Base-by-base conservation (phyloP, 1,284 basidiomycete species). In the Trichosporon sp. region DNA sequence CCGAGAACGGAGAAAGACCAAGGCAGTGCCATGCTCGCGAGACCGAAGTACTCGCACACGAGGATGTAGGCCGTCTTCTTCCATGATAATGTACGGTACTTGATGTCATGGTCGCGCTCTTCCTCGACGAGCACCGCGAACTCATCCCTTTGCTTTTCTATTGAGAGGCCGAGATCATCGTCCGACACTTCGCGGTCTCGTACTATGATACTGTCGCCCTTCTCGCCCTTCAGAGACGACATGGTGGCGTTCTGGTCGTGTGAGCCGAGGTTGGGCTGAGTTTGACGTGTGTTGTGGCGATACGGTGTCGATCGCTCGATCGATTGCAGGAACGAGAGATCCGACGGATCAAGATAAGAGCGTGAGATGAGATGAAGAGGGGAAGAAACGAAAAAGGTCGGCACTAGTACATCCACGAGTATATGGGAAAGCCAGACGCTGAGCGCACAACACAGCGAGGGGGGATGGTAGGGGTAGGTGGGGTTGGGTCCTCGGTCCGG, bases 21-120 rank as follows among this genome's bases (percentile, higher is more conserved):
- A 0, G 75, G 66, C 33, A 76, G 59, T 4, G 74, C 75, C 33
- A 76, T 66, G 61, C 77, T 78, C 56, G 78, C 78, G 29, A 79
- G 67, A 60, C 77, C 77, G 58, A 79, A 75, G 60, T 77, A 76
- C 64, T 77, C 74, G 33, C 75, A 74, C 61, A 79, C 75, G 21
- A 79, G 63, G 16, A 79, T 63, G 2, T 74, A 59, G 23, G 74
- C 71, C 11, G 76, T 66, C 63, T 77, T 77, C 49, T 76, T 73
- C 76, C 77, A 78, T 11, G 69, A 71, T 56, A 79, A 64, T 0
- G 77, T 76, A 27, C 62, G 65, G 58, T 58, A 64, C 40, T 63
- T 63, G 65, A 63, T 61, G 23, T 77, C 67, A 56, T 77, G 73
- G 49, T 69, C 65, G 52, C 65, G 64, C 61, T 77, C 75, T 27